Percentiles rank a stretch among this genome's conserved stretches.
These are phyloP conservation scores for Sporothrix schenckii DNA, from an alignment of 2,329 filamentous ascomycete species.

Conservation along the genomic window DNA sequence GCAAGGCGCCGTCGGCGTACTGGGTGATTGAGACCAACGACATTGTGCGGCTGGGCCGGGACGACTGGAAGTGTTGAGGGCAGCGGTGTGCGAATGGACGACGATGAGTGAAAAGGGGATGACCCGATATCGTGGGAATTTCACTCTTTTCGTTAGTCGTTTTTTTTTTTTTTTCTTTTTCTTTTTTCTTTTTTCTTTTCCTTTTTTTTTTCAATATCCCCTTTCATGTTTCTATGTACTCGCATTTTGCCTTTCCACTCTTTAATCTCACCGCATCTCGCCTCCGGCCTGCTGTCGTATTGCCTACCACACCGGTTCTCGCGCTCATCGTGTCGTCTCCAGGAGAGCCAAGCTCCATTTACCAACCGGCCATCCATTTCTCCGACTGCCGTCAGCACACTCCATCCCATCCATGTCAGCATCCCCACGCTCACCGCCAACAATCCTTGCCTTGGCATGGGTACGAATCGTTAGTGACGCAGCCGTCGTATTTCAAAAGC, in stretches of 20 bases:
- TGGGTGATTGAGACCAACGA: slow-evolving; percentile 65
- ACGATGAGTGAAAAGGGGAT: too few relatives aligned
- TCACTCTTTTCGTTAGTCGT: not conserved
- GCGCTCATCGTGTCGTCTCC: too few relatives aligned
- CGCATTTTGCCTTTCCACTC: not conserved
- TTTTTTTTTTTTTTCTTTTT: not conserved
- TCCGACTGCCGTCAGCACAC: slow-evolving; percentile 7
- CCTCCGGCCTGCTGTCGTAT: not conserved
- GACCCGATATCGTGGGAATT: too few relatives aligned
- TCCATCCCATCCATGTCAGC: not conserved
- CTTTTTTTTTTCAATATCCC: too few relatives aligned
- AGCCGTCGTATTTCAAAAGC: slow-evolving; percentile 1
- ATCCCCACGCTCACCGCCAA: slow-evolving; percentile 11
- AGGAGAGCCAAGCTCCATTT: not conserved
- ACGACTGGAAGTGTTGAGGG: slow-evolving; percentile 51
- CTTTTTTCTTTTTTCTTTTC: too few relatives aligned
- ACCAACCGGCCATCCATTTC: not conserved
- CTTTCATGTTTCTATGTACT: not conserved
- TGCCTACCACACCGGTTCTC: not conserved
- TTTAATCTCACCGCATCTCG: too few relatives aligned
- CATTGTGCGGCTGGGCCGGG: slow-evolving; percentile 68
- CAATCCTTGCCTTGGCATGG: slow-evolving; percentile 12
- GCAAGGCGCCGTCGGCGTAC: slow-evolving; percentile 60
- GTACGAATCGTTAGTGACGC: slow-evolving; percentile 19
- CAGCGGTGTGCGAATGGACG: too few relatives aligned